Conservation (phyloP, 331 rosid species). For the Phaseolus coccineus region DNA sequence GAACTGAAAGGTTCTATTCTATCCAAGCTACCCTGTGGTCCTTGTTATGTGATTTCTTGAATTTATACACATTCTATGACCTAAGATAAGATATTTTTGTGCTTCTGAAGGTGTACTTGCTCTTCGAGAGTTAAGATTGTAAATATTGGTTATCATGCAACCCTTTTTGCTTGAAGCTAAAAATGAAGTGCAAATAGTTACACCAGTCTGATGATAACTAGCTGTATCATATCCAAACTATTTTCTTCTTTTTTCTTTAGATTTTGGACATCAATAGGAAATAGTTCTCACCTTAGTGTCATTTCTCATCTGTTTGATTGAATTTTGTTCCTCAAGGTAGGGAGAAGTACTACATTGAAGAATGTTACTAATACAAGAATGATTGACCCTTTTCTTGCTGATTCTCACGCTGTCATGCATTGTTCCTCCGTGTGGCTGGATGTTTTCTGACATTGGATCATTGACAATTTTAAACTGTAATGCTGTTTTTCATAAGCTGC, state of each 20-base stretch:
- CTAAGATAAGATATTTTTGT: not conserved
- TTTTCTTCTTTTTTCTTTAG: not conserved
- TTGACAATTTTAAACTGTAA: too few relatives aligned
- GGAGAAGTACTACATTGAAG: not conserved
- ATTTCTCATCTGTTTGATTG: not conserved
- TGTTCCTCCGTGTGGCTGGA: too few relatives aligned
- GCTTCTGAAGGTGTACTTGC: not conserved
- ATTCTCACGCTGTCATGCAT: too few relatives aligned
- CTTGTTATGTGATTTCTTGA: slow-evolving; percentile 8
- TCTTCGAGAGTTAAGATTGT: not conserved
- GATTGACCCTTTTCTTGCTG: not conserved
- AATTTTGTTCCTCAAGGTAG: not conserved
- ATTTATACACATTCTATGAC: not conserved
- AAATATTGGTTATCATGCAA: not conserved
- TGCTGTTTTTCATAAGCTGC: too few relatives aligned
- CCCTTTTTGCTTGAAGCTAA: not conserved
- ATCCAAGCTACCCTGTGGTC: not conserved
- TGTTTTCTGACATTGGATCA: too few relatives aligned
- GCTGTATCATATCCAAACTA: not conserved
- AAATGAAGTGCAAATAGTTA: not conserved
- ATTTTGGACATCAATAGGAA: slow-evolving; percentile 14
- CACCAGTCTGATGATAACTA: not conserved
- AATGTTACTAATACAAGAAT: slow-evolving; percentile 11
- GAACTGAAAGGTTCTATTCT: not conserved
- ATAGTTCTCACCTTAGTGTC: not conserved